A percentile compares a stretch with the other conserved stretches of the same genome.
Evolutionary conservation across 2,329 filamentous ascomycete species (phyloP).

Genomic region (Fusarium metavorans): DNA sequence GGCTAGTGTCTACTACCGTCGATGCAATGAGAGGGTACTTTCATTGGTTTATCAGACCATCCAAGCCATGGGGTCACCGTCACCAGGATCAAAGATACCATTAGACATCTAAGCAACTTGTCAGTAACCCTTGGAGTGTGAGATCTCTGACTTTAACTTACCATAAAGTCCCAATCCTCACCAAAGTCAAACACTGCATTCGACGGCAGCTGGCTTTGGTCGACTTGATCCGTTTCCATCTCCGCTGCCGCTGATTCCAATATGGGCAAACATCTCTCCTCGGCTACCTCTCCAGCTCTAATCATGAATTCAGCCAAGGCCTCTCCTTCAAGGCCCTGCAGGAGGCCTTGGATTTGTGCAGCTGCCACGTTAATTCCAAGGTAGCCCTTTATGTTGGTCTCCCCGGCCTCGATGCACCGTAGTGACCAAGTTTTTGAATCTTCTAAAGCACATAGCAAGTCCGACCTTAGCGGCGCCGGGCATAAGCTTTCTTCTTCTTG

Average conservation of each 20-base stretch:
- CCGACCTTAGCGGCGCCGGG: slow-evolving; percentile 50
- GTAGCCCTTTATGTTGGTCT: slow-evolving; percentile 67
- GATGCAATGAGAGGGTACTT: neutral
- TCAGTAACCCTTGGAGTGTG: neutral
- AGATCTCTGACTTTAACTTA: slow-evolving; percentile 6
- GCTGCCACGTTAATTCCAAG: slow-evolving; percentile 50
- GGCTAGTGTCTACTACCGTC: neutral
- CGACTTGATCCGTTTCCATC: neutral
- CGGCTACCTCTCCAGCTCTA: slow-evolving; percentile 52
- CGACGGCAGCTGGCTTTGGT: neutral
- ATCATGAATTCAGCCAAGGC: slow-evolving; percentile 52
- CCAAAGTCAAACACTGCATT: slow-evolving; percentile 11
- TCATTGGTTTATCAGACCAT: slow-evolving; percentile 3
- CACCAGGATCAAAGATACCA: slow-evolving; percentile 13
- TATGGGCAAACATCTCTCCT: slow-evolving; percentile 48
- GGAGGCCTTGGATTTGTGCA: slow-evolving; percentile 57
- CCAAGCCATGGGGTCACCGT: slow-evolving; percentile 17
- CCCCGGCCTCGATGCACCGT: slow-evolving; percentile 57
- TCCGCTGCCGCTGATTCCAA: slow-evolving; percentile 49
- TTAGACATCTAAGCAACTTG: slow-evolving; percentile 15
- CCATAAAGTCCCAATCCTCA: slow-evolving; percentile 44
- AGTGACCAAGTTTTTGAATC: slow-evolving; percentile 57
- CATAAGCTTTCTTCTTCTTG: slow-evolving; percentile 56
- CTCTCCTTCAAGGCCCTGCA: slow-evolving; percentile 49
- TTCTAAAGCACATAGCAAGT: slow-evolving; percentile 56